Percentiles rank a stretch among this genome's conserved stretches.
These are phyloP conservation scores for Alternaria burnsii DNA, from an alignment of 2,329 filamentous ascomycete species.

Conservation along the genomic window DNA sequence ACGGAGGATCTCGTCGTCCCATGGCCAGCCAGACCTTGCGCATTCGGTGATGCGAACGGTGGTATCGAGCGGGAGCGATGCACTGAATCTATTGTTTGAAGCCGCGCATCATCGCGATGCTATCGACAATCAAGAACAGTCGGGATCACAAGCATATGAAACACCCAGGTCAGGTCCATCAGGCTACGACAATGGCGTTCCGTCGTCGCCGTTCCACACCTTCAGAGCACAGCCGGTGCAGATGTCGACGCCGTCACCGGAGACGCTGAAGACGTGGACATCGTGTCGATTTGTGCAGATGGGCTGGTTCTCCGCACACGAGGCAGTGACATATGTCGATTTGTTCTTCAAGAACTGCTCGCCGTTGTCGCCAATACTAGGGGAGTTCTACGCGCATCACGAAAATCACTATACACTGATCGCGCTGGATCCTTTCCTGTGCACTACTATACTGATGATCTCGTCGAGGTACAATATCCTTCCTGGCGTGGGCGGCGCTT, in stretches of 20 bases:
- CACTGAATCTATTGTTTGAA: conserved; percentile 62
- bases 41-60: conserved; percentile 58
- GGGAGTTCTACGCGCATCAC: conserved; percentile 60
- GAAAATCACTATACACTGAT: conserved; percentile 59
- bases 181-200: conserved; percentile 31
- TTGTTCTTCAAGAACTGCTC: conserved; percentile 63
- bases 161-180: conserved; percentile 44
- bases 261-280: conserved; percentile 58
- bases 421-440: conserved; percentile 62
- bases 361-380: conserved; percentile 60
- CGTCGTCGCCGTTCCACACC: conserved; percentile 42
- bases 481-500: conserved; percentile 52
- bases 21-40: conserved; percentile 42
- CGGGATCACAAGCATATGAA: conserved; percentile 51
- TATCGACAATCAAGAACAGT: conserved; percentile 43
- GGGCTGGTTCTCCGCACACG: conserved; percentile 64
- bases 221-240: conserved; percentile 49
- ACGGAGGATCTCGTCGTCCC: conserved; percentile 44
- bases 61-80: conserved; percentile 64
- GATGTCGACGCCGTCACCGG: conserved; percentile 50
- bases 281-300: conserved; percentile 63
- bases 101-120: conserved; percentile 55
- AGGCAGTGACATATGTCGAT: conserved; percentile 63
- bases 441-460: conserved; percentile 63
- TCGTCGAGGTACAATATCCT: conserved; percentile 61